phyloP scores from a whole-genome alignment of 2,329 filamentous ascomycete species.

The Scytalidium lignicola region DNA sequence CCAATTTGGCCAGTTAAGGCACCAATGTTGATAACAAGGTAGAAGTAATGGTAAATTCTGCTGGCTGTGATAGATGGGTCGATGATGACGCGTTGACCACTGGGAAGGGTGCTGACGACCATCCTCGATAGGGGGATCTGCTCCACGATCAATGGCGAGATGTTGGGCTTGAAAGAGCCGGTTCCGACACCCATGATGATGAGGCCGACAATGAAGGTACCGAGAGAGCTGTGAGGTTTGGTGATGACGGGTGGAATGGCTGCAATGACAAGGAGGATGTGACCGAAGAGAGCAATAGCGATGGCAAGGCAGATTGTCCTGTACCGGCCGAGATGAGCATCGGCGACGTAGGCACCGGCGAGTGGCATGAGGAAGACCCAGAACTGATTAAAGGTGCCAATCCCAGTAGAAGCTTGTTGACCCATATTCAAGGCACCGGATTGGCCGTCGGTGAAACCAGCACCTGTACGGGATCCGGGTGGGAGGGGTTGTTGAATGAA shows the following conservation, averaged over 20 bases:
- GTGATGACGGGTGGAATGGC: slow-evolving; percentile 56
- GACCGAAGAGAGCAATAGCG: slow-evolving; percentile 54
- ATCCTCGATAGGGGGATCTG: slow-evolving; percentile 50
- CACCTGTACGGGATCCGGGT: slow-evolving; percentile 36
- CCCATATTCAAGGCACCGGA: slow-evolving; percentile 41
- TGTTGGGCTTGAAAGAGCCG: slow-evolving; percentile 69
- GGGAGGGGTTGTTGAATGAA: slow-evolving; percentile 47
- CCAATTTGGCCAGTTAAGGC: slow-evolving; percentile 52
- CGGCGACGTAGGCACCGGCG: slow-evolving; percentile 52
- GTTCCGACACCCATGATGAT: slow-evolving; percentile 64
- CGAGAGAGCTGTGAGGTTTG: slow-evolving; percentile 46
- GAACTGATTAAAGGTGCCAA: slow-evolving; percentile 44
- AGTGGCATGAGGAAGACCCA: slow-evolving; percentile 47
- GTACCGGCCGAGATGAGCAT: slow-evolving; percentile 62
- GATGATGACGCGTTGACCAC: slow-evolving; percentile 54
- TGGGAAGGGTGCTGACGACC: slow-evolving; percentile 41
- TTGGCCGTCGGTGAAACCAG: slow-evolving; percentile 29
- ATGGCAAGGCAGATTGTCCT: slow-evolving; percentile 47
- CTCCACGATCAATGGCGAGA: slow-evolving; percentile 58
- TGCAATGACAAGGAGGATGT: slow-evolving; percentile 59
- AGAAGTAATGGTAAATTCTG: slow-evolving; percentile 65
- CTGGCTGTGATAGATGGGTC: slow-evolving; percentile 54
- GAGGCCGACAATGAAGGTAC: slow-evolving; percentile 56
- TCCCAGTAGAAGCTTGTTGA: slow-evolving; percentile 42
- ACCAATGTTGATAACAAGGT: slow-evolving; percentile 66